These are phyloP conservation scores for Elaeis guineensis DNA, from an alignment of 176 grass and related monocot genomes.

Conservation along the genomic window DNA sequence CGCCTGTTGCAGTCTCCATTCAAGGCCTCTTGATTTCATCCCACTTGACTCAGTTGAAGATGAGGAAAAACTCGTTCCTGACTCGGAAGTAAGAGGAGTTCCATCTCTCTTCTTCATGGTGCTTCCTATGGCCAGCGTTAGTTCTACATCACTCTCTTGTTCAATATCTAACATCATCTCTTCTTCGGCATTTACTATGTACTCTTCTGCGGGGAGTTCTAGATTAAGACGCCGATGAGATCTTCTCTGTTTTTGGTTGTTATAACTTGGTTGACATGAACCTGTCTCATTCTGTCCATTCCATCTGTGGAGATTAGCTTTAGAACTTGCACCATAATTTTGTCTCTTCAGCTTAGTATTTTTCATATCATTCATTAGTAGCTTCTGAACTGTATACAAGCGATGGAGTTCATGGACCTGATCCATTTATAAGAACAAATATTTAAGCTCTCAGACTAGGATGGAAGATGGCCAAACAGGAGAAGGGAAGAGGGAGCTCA, in stretches of 20 bases:
- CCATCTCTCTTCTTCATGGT: slow-evolving; percentile 18
- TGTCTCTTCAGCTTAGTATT: slow-evolving; percentile 20
- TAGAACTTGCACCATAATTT: not conserved
- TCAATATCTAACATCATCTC: slow-evolving; percentile 19
- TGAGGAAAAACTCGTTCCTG: slow-evolving; percentile 28
- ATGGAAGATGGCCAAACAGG: not conserved
- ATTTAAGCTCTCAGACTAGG: not conserved
- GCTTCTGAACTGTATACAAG: slow-evolving; percentile 35
- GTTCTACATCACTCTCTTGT: slow-evolving; percentile 22
- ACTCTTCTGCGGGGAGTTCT: slow-evolving; percentile 21
- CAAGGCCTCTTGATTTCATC: slow-evolving; percentile 9
- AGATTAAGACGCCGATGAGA: slow-evolving; percentile 2
- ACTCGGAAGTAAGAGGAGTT: slow-evolving; percentile 24
- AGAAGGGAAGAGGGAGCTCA: not conserved
- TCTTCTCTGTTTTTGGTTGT: slow-evolving; percentile 1
- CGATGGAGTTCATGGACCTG: slow-evolving; percentile 45
- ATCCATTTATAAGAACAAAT: not conserved
- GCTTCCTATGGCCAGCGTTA: slow-evolving; percentile 29
- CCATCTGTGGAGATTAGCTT: not conserved
- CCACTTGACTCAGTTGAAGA: slow-evolving; percentile 31
- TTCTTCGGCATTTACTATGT: slow-evolving; percentile 17
- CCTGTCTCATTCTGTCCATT: slow-evolving; percentile 12
- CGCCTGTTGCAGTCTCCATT: slow-evolving; percentile 6
- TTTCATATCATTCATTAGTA: slow-evolving; percentile 33
- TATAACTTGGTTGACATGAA: slow-evolving; percentile 16